Percentiles rank a stretch among this genome's conserved stretches.
Evolutionary conservation across 768 basidiomycete genomes (phyloP).

Genomic region (Harrya chromipes): DNA sequence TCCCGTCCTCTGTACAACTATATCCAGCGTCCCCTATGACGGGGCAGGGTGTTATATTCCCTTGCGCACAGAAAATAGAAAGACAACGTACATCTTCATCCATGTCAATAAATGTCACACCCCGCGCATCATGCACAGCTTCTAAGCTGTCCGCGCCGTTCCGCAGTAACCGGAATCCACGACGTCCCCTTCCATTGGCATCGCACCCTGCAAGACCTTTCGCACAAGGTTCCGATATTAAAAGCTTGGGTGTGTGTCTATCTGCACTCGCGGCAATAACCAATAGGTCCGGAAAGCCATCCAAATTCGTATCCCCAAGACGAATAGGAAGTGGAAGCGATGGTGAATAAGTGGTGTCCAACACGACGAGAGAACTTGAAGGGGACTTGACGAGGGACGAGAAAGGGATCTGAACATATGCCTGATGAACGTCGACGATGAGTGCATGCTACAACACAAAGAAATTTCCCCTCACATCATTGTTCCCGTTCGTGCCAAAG

Average conservation of each 20-base stretch:
- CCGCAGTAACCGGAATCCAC: slow-evolving; percentile 60
- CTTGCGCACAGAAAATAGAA: neutral
- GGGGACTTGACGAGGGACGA: slow-evolving; percentile 51
- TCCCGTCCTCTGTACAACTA: slow-evolving; percentile 87
- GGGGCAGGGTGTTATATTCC: neutral
- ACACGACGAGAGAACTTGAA: slow-evolving; percentile 58
- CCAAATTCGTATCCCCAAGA: slow-evolving; percentile 87
- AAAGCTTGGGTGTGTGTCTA: slow-evolving; percentile 54
- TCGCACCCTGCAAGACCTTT: slow-evolving; percentile 57
- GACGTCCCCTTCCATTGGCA: slow-evolving; percentile 44
- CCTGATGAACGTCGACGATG: slow-evolving; percentile 36
- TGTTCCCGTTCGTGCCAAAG: slow-evolving; percentile 46
- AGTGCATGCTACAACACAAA: neutral
- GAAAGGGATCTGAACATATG: slow-evolving; percentile 64
- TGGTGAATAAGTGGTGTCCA: slow-evolving; percentile 63
- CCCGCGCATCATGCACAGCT: slow-evolving; percentile 71
- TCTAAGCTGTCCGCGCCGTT: slow-evolving; percentile 62
- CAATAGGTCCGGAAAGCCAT: slow-evolving; percentile 91
- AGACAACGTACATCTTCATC: slow-evolving; percentile 83
- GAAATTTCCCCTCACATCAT: slow-evolving; percentile 41
- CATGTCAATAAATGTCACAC: slow-evolving; percentile 81
- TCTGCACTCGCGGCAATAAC: slow-evolving; percentile 45
- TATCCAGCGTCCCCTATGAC: slow-evolving; percentile 81
- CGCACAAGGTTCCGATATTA: slow-evolving; percentile 62
- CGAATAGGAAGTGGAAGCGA: slow-evolving; percentile 73